These are phyloP conservation scores for Aristolochia californica DNA, from an alignment of 164 flowering plant genomes.

Conservation along the genomic window DNA sequence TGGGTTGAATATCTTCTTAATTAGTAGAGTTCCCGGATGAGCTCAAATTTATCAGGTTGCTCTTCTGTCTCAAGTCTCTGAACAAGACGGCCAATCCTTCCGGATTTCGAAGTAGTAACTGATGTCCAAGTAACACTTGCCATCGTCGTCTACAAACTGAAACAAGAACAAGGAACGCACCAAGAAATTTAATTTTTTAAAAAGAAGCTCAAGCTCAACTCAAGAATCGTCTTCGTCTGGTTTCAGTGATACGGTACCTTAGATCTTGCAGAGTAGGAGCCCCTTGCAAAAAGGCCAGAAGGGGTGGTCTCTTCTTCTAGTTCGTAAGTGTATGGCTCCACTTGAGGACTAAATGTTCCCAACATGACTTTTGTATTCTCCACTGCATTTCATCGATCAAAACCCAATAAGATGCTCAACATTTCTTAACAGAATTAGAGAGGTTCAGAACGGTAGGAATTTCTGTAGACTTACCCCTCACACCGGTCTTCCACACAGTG, in stretches of 20 bases:
- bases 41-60: too few species aligned
- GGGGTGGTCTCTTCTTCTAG: slow-evolving; percentile 43
- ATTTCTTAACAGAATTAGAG: background rate
- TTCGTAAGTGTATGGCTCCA: slow-evolving; percentile 35
- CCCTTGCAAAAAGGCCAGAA: slow-evolving; percentile 41
- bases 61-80: too few species aligned
- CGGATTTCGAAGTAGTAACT: slow-evolving; percentile 44
- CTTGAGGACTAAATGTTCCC: slow-evolving; percentile 51
- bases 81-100: slow-evolving; percentile 37
- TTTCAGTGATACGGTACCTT: slow-evolving; percentile 22
- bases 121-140: slow-evolving; percentile 46
- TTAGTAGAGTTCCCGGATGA: too few species aligned
- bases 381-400: slow-evolving; percentile 21
- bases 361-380: slow-evolving; percentile 37
- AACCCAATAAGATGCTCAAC: background rate
- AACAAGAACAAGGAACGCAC: background rate
- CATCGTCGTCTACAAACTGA: slow-evolving; percentile 46
- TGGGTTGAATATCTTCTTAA: too few species aligned
- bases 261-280: slow-evolving; percentile 38
- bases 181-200: background rate
- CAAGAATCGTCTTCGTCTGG: too few species aligned
- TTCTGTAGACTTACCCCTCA: slow-evolving; percentile 24
- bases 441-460: background rate
- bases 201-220: background rate
- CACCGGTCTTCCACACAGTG: slow-evolving; percentile 46